Evolutionary conservation across 768 basidiomycete species (phyloP).

Genomic region (Suillus alpinus): DNA sequence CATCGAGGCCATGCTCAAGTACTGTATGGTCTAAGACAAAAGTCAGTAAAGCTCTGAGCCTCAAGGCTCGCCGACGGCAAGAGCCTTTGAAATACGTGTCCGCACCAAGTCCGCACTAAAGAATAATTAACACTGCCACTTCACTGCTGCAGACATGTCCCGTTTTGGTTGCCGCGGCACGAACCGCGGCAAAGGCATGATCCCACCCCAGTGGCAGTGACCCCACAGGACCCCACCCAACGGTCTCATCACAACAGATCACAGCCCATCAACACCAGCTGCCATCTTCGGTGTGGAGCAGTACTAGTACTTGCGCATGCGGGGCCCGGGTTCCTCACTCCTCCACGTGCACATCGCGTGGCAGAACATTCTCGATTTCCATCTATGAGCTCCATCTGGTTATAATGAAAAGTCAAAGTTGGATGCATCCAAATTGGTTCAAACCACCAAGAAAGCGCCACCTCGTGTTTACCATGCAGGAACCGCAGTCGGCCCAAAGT

Average conservation of each 20-base stretch:
- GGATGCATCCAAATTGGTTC: background rate
- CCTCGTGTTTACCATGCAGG: background rate
- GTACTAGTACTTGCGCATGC: no score
- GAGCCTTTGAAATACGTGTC: background rate
- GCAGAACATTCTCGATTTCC: no score
- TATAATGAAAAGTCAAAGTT: no score
- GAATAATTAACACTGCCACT: background rate
- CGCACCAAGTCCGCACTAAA: background rate
- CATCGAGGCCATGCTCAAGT: background rate
- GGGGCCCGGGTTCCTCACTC: background rate
- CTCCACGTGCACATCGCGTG: no score
- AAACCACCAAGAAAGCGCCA: background rate
- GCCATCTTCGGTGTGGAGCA: no score
- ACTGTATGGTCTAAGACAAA: background rate
- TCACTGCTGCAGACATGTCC: no score
- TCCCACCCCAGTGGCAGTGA: no score
- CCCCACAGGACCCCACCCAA: no score
- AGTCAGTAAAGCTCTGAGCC: background rate
- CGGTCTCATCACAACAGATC: no score
- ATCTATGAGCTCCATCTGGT: no score
- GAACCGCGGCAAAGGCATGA: background rate
- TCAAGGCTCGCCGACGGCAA: background rate
- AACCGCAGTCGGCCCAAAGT: background rate
- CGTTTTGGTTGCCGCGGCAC: background rate
- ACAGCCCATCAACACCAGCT: no score